phyloP scores from a whole-genome alignment of 495 filamentous ascomycete species.

The Terfezia boudieri region DNA sequence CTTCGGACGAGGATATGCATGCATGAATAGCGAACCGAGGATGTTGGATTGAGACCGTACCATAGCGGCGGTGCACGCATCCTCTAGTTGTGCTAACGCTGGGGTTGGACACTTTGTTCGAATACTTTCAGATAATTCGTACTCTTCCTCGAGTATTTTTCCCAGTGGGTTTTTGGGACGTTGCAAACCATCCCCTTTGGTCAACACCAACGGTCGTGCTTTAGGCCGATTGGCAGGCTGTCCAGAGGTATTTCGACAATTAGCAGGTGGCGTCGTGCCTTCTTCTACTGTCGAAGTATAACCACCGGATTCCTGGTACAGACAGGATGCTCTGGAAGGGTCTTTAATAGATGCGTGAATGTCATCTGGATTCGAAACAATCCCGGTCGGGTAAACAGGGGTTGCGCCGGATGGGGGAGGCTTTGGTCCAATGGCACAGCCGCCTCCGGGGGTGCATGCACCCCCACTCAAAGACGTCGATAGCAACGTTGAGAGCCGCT shows the following conservation, averaged over 20 bases:
- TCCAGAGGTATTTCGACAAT: too few relatives aligned
- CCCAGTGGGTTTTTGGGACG: neutral
- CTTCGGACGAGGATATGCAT: neutral
- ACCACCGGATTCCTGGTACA: too few relatives aligned
- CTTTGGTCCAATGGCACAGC: neutral
- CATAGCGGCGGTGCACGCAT: neutral
- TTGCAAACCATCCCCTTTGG: neutral
- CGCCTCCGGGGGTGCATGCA: neutral
- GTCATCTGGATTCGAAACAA: too few relatives aligned
- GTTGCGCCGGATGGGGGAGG: too few relatives aligned
- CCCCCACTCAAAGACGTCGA: neutral
- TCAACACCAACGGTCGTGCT: neutral
- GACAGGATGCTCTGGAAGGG: neutral
- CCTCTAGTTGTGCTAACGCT: neutral
- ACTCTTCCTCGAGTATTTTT: neutral
- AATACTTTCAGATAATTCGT: neutral
- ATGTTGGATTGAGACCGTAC: neutral
- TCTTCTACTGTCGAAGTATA: too few relatives aligned
- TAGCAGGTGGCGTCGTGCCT: too few relatives aligned
- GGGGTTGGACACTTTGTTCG: neutral
- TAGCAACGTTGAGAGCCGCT: neutral
- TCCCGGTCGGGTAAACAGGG: too few relatives aligned
- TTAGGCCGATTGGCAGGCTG: too few relatives aligned
- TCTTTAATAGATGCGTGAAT: neutral
- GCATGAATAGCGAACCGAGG: neutral